Evolutionary conservation across 371 early-diverging fungal genomes (phyloP), one percentile per base, ranked within the genome.

Genomic region (Ordospora pajunii): DNA sequence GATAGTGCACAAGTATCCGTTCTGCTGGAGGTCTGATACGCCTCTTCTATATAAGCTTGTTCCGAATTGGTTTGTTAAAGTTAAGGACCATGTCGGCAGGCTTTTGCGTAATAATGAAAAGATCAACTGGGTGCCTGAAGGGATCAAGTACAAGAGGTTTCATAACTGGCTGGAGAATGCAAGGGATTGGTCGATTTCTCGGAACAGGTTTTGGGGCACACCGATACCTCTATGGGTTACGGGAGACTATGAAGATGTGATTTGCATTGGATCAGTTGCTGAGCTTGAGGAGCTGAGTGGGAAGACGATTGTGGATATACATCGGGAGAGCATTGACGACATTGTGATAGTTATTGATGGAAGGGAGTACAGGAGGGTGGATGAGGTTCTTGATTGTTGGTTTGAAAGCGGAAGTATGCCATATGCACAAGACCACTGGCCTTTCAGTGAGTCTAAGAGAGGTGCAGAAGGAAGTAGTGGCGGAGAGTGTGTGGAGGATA

Each of bases 351-450:
- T 93, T 48, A 74, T 65, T 32, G 66, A 92, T 82, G 94, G 94
- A 72, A 68, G 71, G 37, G 85, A 84, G 62, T 89, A 96, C 80
- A 88, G 89, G 49, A 90, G 99, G 84, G 87, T 94, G 11, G 92
- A 93, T 73, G 99, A 97, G 85, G 97, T 99, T 62, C 93, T 99
- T 86, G 99, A 99, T 87, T 99, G 99, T 86, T 99, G 99, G 98
- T 88, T 89, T 82, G 89, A 89, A 82, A 91, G 91, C 82, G 95
- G 95, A 73, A 89, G 91, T 81, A 96, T 99, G 97, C 99, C 99
- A 37, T 99, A 95, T 81, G 96, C 97, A 14, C 97, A 97, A 86
- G 91, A 94, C 83, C 97, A 97, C 87, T 97, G 94, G 86, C 97
- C 98, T 53, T 97, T 97, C 78, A 67, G 64, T 45, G 25, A 72